Percentiles rank a stretch among this genome's conserved stretches.
Evolutionary conservation across 768 basidiomycete species (phyloP).

Genomic region (Lactifluus piperatus): DNA sequence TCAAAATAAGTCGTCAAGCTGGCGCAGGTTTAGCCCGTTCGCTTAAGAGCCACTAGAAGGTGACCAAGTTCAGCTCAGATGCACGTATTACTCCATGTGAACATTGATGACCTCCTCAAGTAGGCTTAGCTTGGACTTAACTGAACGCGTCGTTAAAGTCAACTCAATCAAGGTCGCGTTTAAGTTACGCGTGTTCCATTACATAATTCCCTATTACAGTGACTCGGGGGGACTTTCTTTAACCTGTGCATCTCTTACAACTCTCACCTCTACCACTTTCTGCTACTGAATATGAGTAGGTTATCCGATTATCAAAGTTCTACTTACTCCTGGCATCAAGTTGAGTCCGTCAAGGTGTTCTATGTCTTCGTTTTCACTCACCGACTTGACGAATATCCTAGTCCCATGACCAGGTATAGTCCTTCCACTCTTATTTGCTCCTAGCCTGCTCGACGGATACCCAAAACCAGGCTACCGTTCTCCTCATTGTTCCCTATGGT

Average conservation of each 20-base stretch:
- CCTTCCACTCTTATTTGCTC: neutral
- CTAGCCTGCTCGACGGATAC: conserved; percentile 19
- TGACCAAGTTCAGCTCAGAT: neutral
- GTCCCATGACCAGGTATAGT: conserved; percentile 80
- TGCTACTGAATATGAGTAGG: conserved; percentile 2
- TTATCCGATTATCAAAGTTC: conserved; percentile 21
- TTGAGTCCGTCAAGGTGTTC: conserved; percentile 27
- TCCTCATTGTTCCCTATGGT: conserved; percentile 64
- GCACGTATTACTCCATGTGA: too few species aligned
- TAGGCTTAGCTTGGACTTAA: too few species aligned
- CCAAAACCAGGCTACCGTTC: conserved; percentile 55
- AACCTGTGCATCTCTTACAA: neutral
- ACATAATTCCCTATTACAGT: conserved; percentile 5
- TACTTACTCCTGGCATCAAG: conserved; percentile 84
- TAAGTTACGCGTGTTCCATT: neutral
- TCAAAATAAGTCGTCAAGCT: neutral
- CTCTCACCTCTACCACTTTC: neutral
- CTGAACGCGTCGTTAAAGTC: too few species aligned
- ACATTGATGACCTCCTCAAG: neutral
- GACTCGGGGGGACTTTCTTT: neutral
- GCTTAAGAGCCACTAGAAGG: neutral
- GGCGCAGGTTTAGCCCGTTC: neutral
- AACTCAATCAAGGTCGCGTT: neutral
- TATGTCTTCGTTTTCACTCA: neutral
- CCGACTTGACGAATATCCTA: conserved; percentile 24